A percentile compares a stretch with the other conserved stretches of the same genome.
Conservation (phyloP, 2,329 filamentous ascomycete species). For the Fusarium xylarioides region DNA sequence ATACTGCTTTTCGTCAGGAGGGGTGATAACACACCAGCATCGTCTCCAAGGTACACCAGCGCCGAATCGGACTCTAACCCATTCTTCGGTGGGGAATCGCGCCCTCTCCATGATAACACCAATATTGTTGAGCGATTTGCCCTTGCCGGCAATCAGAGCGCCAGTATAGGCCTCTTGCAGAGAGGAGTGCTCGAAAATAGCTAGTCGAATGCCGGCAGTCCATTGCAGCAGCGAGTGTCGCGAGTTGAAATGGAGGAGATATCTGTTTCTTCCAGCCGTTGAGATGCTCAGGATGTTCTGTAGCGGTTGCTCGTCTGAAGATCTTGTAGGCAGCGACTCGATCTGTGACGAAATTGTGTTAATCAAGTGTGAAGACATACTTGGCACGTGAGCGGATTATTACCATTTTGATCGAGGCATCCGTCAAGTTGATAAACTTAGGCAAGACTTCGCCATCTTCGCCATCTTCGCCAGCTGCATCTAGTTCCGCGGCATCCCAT, state of each 20-base stretch:
- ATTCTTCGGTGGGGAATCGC: slow-evolving; percentile 82
- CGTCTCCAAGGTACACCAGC: slow-evolving; percentile 95
- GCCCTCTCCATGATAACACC: slow-evolving; percentile 85
- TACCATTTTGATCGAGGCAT: slow-evolving; percentile 99
- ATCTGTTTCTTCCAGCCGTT: slow-evolving; percentile 94
- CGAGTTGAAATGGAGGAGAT: slow-evolving; percentile 95
- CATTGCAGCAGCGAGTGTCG: slow-evolving; percentile 93
- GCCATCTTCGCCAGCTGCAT: slow-evolving; percentile 84
- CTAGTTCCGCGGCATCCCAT: slow-evolving; percentile 93
- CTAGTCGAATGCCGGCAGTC: slow-evolving; percentile 91
- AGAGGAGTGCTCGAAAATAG: slow-evolving; percentile 93
- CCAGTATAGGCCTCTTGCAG: slow-evolving; percentile 97
- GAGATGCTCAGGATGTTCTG: slow-evolving; percentile 97
- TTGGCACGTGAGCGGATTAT: slow-evolving; percentile 22
- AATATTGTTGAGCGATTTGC: slow-evolving; percentile 89
- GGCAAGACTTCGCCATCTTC: slow-evolving; percentile 86
- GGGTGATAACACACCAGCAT: slow-evolving; percentile 95
- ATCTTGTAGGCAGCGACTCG: slow-evolving; percentile 87
- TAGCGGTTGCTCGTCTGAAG: slow-evolving; percentile 77
- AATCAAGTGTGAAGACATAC: slow-evolving; percentile 13
- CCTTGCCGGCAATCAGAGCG: slow-evolving; percentile 93
- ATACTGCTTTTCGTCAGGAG: slow-evolving; percentile 92
- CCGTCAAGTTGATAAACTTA: slow-evolving; percentile 95
- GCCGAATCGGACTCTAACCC: slow-evolving; percentile 94
- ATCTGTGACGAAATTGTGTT: slow-evolving; percentile 63